These are phyloP conservation scores for Leccinum fibrillosum DNA, from an alignment of 768 basidiomycete genomes.

Conservation along the genomic window DNA sequence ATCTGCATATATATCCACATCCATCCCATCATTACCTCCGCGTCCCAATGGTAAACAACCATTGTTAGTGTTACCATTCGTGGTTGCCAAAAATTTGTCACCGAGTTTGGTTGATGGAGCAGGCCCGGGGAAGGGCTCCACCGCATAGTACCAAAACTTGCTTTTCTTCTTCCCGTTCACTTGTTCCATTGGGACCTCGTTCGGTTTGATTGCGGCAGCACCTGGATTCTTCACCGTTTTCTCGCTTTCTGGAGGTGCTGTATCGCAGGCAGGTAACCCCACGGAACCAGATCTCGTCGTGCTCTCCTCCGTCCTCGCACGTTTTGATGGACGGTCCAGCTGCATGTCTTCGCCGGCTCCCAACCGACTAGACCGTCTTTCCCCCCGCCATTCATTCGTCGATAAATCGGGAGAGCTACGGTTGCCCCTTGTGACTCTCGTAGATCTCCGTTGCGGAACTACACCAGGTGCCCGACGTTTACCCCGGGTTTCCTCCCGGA, in stretches of 20 bases:
- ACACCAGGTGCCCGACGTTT: slow-evolving; percentile 37
- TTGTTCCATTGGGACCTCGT: slow-evolving; percentile 71
- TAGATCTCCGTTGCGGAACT: slow-evolving; percentile 49
- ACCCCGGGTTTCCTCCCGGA: slow-evolving; percentile 41
- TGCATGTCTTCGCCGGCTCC: slow-evolving; percentile 53
- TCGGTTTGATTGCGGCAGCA: slow-evolving; percentile 66
- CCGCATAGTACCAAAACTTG: slow-evolving; percentile 87
- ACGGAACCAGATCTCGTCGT: slow-evolving; percentile 49
- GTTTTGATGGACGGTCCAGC: slow-evolving; percentile 56
- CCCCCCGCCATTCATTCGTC: slow-evolving; percentile 65
- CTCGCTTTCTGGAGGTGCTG: slow-evolving; percentile 29
- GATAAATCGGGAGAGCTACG: slow-evolving; percentile 49
- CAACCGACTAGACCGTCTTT: slow-evolving; percentile 67
- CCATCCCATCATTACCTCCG: slow-evolving; percentile 16
- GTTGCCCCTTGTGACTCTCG: slow-evolving; percentile 50
- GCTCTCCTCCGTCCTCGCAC: slow-evolving; percentile 78
- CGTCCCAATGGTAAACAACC: slow-evolving; percentile 6
- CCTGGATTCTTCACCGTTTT: slow-evolving; percentile 51
- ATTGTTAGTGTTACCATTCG: slow-evolving; percentile 21
- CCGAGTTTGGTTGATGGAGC: slow-evolving; percentile 11
- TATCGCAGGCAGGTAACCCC: slow-evolving; percentile 27
- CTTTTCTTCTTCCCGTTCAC: slow-evolving; percentile 80
- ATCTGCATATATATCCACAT: slow-evolving; percentile 21
- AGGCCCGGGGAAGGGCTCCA: slow-evolving; percentile 56
- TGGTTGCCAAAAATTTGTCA: slow-evolving; percentile 10